These are phyloP conservation scores for Agrostemma githago DNA, from an alignment of 148 eudicot species.

Conservation along the genomic window DNA sequence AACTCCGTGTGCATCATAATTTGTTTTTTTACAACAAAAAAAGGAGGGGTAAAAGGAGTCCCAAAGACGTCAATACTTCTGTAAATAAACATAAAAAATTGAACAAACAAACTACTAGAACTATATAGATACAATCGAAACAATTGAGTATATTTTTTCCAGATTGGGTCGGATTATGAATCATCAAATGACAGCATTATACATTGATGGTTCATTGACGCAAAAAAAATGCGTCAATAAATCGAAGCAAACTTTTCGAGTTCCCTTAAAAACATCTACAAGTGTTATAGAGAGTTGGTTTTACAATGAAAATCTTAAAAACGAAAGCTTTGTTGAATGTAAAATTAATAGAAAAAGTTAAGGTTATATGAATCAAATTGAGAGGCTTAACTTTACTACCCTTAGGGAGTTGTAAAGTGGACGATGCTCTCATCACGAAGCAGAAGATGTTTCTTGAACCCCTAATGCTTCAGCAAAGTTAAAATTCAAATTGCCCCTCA, in stretches of 20 bases:
- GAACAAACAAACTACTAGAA: no score
- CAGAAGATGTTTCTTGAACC: slow-evolving; percentile 23
- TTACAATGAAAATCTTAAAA: slow-evolving; percentile 8
- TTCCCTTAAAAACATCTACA: slow-evolving; percentile 6
- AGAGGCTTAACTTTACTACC: background rate
- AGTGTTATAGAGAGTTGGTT: background rate
- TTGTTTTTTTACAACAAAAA: no score
- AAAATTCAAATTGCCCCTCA: slow-evolving; percentile 65
- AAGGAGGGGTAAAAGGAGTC: no score
- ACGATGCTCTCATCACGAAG: slow-evolving; percentile 19
- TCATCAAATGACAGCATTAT: background rate
- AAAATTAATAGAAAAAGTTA: slow-evolving; percentile 12
- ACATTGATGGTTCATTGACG: slow-evolving; percentile 1
- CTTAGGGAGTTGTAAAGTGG: slow-evolving; percentile 17
- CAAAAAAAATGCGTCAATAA: background rate
- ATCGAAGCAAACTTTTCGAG: slow-evolving; percentile 8
- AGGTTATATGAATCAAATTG: slow-evolving; percentile 11
- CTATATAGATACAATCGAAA: no score
- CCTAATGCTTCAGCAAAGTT: slow-evolving; percentile 64
- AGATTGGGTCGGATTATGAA: background rate
- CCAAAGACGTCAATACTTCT: no score
- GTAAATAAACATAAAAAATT: no score
- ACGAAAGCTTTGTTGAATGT: background rate
- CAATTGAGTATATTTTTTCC: no score
- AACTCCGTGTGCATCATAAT: no score